Evolutionary conservation across 2,329 filamentous ascomycete genomes (phyloP).

Genomic region (Hymenotorrendiella dingleyae): DNA sequence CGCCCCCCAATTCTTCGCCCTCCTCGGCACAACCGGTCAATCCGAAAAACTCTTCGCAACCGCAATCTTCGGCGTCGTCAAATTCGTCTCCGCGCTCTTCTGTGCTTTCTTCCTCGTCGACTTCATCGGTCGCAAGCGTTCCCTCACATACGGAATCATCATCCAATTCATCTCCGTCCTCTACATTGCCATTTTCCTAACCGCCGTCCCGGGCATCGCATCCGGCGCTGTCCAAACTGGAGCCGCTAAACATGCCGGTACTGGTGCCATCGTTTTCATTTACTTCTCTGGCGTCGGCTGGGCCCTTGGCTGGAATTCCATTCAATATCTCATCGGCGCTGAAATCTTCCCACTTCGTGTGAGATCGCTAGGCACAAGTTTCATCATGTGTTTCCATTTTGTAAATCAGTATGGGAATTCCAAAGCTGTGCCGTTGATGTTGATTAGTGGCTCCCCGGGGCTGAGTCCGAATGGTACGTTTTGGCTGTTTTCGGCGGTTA

Average conservation of each 20-base stretch:
- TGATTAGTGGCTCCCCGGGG: slow-evolving; percentile 41
- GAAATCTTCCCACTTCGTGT: slow-evolving; percentile 35
- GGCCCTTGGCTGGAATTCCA: slow-evolving; percentile 40
- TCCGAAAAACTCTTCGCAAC: slow-evolving; percentile 51
- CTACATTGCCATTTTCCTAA: slow-evolving; percentile 36
- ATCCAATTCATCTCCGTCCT: slow-evolving; percentile 35
- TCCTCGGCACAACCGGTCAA: slow-evolving; percentile 47
- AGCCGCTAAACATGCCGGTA: slow-evolving; percentile 8
- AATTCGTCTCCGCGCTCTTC: slow-evolving; percentile 48
- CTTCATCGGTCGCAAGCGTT: slow-evolving; percentile 47
- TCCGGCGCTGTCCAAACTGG: slow-evolving; percentile 1
- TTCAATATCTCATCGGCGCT: slow-evolving; percentile 54
- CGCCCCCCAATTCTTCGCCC: slow-evolving; percentile 47
- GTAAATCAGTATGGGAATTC: slow-evolving; percentile 74
- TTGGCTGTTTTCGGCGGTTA: slow-evolving; percentile 39
- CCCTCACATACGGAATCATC: slow-evolving; percentile 34
- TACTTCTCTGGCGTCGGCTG: slow-evolving; percentile 61
- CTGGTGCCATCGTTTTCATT: slow-evolving; percentile 62
- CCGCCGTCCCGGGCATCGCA: slow-evolving; percentile 31
- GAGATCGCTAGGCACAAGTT: slow-evolving; percentile 20
- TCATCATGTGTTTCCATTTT: slow-evolving; percentile 45
- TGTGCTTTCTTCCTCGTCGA: slow-evolving; percentile 55
- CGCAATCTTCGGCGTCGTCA: slow-evolving; percentile 51
- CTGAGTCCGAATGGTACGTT: slow-evolving; percentile 33
- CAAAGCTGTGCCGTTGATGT: slow-evolving; percentile 69